Percentiles rank a stretch among this genome's conserved stretches.
Evolutionary conservation across 148 eudicot genomes (phyloP).

Genomic region (Rheum nobile): DNA sequence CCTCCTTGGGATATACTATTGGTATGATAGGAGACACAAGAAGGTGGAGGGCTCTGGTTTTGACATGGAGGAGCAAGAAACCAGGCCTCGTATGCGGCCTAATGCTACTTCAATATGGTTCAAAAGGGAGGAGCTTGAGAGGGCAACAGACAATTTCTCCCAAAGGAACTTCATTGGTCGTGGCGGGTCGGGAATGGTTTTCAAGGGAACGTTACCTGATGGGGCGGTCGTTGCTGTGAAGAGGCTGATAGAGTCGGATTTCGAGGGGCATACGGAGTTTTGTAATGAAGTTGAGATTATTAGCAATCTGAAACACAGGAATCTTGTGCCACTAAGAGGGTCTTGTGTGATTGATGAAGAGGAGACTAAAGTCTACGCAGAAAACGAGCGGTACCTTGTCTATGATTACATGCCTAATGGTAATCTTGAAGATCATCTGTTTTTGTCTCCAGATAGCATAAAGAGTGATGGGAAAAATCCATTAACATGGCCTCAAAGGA

Average conservation of each 20-base stretch:
- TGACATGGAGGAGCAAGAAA: conserved; percentile 22
- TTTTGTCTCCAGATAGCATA: conserved; percentile 11
- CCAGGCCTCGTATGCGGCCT: conserved; percentile 46
- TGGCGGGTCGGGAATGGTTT: conserved; percentile 70
- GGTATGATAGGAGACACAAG: conserved; percentile 37
- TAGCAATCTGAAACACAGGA: conserved; percentile 66
- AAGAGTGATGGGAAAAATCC: conserved; percentile 18
- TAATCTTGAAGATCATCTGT: conserved; percentile 68
- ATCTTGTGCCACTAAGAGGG: conserved; percentile 73
- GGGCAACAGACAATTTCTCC: conserved; percentile 54
- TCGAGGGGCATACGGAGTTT: conserved; percentile 54
- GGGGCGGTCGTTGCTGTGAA: conserved; percentile 62
- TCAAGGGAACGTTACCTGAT: conserved; percentile 37
- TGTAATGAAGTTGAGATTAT: conserved; percentile 83
- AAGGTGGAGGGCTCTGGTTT: conserved; percentile 8
- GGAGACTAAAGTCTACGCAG: conserved; percentile 19
- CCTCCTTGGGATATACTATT: conserved; percentile 34
- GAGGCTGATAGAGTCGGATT: conserved; percentile 48
- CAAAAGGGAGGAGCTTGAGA: conserved; percentile 45
- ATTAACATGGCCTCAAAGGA: conserved; percentile 68
- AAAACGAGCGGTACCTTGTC: conserved; percentile 47
- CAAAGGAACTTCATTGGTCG: conserved; percentile 57
- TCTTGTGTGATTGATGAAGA: conserved; percentile 53
- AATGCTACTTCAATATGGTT: conserved; percentile 63
- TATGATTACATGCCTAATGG: conserved; percentile 85